These are phyloP conservation scores for Helianthus tuberosus DNA, from an alignment of 129 eudicot species.

Conservation along the genomic window DNA sequence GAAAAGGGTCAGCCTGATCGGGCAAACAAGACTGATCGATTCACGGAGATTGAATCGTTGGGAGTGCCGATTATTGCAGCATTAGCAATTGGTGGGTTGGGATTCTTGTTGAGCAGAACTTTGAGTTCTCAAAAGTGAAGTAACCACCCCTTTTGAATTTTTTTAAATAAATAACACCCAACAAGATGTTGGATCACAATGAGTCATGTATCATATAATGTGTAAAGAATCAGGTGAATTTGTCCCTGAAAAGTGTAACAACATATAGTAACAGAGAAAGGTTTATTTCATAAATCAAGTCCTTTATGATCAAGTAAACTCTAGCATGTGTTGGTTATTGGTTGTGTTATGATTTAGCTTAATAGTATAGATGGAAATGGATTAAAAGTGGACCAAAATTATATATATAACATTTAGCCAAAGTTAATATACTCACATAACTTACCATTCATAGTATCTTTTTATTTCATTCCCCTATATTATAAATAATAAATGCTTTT, in stretches of 20 bases:
- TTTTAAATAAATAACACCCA: conserved; percentile 11
- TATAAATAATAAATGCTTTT: no score
- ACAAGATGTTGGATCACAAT: conserved; percentile 9
- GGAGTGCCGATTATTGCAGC: conserved; percentile 53
- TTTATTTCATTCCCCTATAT: no score
- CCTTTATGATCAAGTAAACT: not conserved
- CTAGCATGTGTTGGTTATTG: not conserved
- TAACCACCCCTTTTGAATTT: conserved; percentile 12
- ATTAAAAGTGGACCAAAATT: no score
- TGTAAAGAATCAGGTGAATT: conserved; percentile 21
- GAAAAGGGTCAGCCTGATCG: conserved; percentile 54
- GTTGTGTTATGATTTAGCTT: not conserved
- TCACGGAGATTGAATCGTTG: conserved; percentile 40
- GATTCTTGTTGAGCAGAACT: conserved; percentile 57
- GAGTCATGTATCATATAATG: conserved; percentile 15
- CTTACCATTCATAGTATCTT: no score
- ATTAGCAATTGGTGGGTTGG: conserved; percentile 70
- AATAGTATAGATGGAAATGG: no score
- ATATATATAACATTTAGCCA: no score
- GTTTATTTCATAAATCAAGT: not conserved
- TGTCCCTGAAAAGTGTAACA: not conserved
- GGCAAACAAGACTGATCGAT: conserved; percentile 20
- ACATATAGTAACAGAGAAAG: conserved; percentile 13
- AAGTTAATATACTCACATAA: no score
- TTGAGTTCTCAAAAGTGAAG: conserved; percentile 46